Evolutionary conservation across 345 rosid genomes (phyloP).

Genomic region (Capsella bursapastoris): DNA sequence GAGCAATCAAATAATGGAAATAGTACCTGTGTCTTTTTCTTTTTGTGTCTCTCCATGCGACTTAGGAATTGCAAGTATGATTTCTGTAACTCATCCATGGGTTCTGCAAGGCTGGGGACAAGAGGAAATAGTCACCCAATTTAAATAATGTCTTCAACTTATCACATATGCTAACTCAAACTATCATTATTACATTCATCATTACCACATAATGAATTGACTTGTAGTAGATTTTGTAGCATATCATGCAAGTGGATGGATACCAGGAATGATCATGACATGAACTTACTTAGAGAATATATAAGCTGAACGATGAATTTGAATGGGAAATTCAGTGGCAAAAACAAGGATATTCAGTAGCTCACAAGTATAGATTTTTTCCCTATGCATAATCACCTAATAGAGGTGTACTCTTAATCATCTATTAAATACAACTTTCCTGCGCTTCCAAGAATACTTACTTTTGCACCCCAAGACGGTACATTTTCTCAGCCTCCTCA

Average conservation of each 20-base stretch:
- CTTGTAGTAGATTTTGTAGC: not conserved
- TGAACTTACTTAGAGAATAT: not conserved
- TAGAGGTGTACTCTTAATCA: not conserved
- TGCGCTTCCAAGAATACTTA: conserved; percentile 46
- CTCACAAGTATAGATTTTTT: not conserved
- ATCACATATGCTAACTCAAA: conserved; percentile 12
- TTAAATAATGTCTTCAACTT: conserved; percentile 4
- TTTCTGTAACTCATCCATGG: conserved; percentile 78
- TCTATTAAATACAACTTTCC: not conserved
- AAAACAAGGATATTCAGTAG: too few relatives aligned
- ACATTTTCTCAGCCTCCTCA: conserved; percentile 92
- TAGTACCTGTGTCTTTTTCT: conserved; percentile 64
- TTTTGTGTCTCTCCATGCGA: conserved; percentile 71
- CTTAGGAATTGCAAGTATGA: conserved; percentile 80
- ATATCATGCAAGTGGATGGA: conserved; percentile 15
- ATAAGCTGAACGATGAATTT: not conserved
- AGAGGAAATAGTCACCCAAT: conserved; percentile 16
- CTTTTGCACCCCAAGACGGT: conserved; percentile 79
- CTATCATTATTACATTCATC: not conserved
- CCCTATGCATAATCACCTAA: not conserved
- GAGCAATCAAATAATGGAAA: conserved; percentile 25
- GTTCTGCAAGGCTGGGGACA: conserved; percentile 82
- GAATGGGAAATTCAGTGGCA: too few relatives aligned
- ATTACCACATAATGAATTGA: not conserved
- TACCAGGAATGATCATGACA: conserved; percentile 2